Conservation (phyloP, 2,329 filamentous ascomycete species). For the Nothomitra cinnamomea region DNA sequence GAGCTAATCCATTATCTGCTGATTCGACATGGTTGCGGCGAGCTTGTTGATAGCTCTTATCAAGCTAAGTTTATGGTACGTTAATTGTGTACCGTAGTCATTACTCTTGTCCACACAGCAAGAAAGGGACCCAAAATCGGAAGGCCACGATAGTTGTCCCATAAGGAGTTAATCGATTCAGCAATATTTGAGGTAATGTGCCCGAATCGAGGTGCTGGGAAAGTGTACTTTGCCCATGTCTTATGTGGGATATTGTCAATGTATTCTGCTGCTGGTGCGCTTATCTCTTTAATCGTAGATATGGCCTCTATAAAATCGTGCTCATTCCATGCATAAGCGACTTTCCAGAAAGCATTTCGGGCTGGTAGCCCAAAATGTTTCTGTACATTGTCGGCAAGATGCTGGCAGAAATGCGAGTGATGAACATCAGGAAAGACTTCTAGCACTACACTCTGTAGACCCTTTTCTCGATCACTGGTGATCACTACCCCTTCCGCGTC, state of each 20-base stretch:
- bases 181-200: background rate
- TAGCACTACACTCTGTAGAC: background rate
- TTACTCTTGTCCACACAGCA: background rate
- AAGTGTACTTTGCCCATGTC: background rate
- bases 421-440: background rate
- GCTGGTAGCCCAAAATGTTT: background rate
- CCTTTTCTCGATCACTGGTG: conserved; percentile 1
- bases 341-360: background rate
- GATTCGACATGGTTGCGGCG: background rate
- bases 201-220: no score
- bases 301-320: background rate
- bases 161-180: background rate
- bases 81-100: background rate
- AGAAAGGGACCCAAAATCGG: background rate
- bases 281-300: background rate
- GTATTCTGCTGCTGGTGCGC: background rate
- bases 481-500: background rate
- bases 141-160: background rate
- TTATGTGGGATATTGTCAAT: background rate
- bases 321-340: background rate
- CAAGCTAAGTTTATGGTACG: background rate
- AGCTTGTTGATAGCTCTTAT: background rate
- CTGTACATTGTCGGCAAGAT: background rate
- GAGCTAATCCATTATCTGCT: background rate
- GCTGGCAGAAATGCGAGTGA: background rate